Evolutionary conservation across 2,329 filamentous ascomycete species (phyloP).

Genomic region (Aspergillus intermedius): DNA sequence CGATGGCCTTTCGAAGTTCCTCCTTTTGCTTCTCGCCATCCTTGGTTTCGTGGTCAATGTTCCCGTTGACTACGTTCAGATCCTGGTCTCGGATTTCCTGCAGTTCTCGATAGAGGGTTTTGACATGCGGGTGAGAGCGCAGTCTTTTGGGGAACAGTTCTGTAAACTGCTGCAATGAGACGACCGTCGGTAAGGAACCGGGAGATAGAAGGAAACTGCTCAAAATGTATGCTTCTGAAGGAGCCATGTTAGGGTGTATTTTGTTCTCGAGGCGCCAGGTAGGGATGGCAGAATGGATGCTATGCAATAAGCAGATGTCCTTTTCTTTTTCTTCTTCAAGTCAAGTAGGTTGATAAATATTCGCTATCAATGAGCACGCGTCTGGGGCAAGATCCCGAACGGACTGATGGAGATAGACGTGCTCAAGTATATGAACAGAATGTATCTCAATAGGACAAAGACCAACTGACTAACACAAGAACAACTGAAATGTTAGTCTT

Average conservation of each 20-base stretch:
- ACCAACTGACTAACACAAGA: background rate
- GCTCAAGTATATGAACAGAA: background rate
- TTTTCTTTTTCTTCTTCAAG: too few species aligned
- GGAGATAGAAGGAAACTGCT: slow-evolving; percentile 72
- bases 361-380: too few species aligned
- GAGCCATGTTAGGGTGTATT: slow-evolving; percentile 51
- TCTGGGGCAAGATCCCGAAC: background rate
- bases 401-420: background rate
- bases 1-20: slow-evolving; percentile 29
- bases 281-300: background rate
- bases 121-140: slow-evolving; percentile 61
- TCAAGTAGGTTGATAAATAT: too few species aligned
- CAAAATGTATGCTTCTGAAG: slow-evolving; percentile 68
- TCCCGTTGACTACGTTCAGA: slow-evolving; percentile 60
- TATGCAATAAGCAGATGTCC: too few species aligned
- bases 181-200: slow-evolving; percentile 64
- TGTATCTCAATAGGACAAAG: background rate
- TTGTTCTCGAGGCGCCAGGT: background rate
- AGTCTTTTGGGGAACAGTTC: slow-evolving; percentile 65
- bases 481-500: too few species aligned
- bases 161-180: slow-evolving; percentile 69
- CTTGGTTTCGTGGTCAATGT: slow-evolving; percentile 34
- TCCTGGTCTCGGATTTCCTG: slow-evolving; percentile 65
- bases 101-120: slow-evolving; percentile 69
- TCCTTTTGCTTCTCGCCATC: slow-evolving; percentile 32